Conservation (phyloP, 176 grass and related monocot species). For the Tillandsia fasciculata region DNA sequence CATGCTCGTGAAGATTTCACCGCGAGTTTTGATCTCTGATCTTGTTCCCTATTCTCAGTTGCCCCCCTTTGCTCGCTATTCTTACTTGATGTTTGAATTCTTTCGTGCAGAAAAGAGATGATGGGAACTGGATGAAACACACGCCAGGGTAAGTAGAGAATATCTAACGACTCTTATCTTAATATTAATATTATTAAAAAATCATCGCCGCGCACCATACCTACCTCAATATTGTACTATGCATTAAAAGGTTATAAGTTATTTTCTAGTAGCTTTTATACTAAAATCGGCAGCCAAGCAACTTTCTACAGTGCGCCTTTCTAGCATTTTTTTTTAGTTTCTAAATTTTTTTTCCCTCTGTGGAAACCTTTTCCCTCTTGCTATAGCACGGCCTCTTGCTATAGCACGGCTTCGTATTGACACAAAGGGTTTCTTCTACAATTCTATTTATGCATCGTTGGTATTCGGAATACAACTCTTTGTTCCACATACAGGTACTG, state of each 20-base stretch:
- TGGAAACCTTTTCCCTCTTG: neutral
- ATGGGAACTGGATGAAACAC: constrained; percentile 77
- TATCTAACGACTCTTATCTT: constrained; percentile 11
- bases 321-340: too few relatives aligned
- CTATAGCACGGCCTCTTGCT: neutral
- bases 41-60: neutral
- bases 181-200: constrained; percentile 5
- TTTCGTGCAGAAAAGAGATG: constrained; percentile 68
- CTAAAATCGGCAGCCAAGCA: too few relatives aligned
- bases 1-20: constrained; percentile 97
- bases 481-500: constrained; percentile 41
- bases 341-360: too few relatives aligned
- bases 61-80: constrained; percentile 1
- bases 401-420: neutral
- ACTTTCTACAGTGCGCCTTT: too few relatives aligned
- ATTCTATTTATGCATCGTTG: neutral
- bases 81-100: constrained; percentile 2
- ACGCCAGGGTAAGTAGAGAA: constrained; percentile 52
- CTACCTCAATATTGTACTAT: neutral
- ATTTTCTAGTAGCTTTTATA: too few relatives aligned
- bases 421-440: neutral
- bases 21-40: constrained; percentile 19
- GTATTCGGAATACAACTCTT: constrained; percentile 8
- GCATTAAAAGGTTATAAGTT: too few relatives aligned
- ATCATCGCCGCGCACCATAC: neutral